Evolutionary conservation across 306 rosid species (phyloP).

Genomic region (Cicer arietinum): DNA sequence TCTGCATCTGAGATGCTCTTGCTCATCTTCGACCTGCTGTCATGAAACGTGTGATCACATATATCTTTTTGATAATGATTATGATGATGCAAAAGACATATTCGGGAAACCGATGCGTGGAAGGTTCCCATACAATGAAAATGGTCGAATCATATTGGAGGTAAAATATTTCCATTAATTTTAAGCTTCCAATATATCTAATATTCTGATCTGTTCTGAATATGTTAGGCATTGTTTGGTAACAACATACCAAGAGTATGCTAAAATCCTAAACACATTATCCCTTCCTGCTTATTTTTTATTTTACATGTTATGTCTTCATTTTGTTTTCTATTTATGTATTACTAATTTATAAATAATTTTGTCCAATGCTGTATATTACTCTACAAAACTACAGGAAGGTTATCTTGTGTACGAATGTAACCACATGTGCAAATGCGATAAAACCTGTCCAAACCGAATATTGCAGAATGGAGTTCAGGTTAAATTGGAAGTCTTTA

Average conservation of each 20-base stretch:
- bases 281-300: slow-evolving; percentile 19
- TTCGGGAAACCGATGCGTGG: slow-evolving; percentile 72
- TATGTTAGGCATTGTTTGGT: slow-evolving; percentile 29
- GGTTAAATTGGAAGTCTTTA: slow-evolving; percentile 80
- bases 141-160: slow-evolving; percentile 84
- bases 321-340: not conserved
- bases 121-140: slow-evolving; percentile 79
- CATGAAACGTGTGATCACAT: slow-evolving; percentile 81
- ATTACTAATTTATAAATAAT: slow-evolving; percentile 12
- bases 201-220: not conserved
- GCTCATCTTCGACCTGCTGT: slow-evolving; percentile 63
- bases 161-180: slow-evolving; percentile 50
- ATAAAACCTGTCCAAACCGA: slow-evolving; percentile 72
- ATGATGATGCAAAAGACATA: slow-evolving; percentile 80
- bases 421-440: slow-evolving; percentile 71
- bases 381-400: slow-evolving; percentile 59
- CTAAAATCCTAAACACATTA: not conserved
- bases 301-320: not conserved
- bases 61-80: slow-evolving; percentile 78
- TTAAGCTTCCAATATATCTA: not conserved
- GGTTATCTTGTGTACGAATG: slow-evolving; percentile 92
- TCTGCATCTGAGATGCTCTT: slow-evolving; percentile 72
- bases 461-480: slow-evolving; percentile 82
- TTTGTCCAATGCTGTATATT: slow-evolving; percentile 18
- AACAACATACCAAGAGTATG: not conserved